These are phyloP conservation scores for Wallacemonas sp. DNA, from an alignment of 208 protist genomes.

Conservation along the genomic window DNA sequence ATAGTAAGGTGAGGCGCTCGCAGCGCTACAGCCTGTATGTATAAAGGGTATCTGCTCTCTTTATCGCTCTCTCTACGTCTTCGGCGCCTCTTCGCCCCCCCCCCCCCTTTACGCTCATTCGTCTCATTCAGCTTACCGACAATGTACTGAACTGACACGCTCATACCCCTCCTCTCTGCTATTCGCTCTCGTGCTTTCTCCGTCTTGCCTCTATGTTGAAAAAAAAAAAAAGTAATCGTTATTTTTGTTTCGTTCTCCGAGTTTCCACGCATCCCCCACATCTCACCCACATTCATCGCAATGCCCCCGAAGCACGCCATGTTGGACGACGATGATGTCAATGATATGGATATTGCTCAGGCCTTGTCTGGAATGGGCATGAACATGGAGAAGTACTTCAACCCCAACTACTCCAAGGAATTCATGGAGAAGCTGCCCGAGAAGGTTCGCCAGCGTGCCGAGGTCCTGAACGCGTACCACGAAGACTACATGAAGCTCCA, in stretches of 20 bases:
- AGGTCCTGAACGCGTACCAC: slow-evolving; percentile 75
- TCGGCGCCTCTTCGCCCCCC: too few species aligned
- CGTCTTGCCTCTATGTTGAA: too few species aligned
- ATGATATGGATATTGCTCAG: slow-evolving; percentile 34
- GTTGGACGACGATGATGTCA: slow-evolving; percentile 41
- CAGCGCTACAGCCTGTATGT: too few species aligned
- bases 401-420: slow-evolving; percentile 73
- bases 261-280: neutral
- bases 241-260: neutral
- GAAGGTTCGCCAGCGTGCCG: slow-evolving; percentile 75
- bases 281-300: slow-evolving; percentile 11
- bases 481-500: slow-evolving; percentile 61
- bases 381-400: slow-evolving; percentile 65
- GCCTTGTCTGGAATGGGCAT: slow-evolving; percentile 9
- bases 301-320: slow-evolving; percentile 53
- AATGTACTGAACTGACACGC: too few species aligned
- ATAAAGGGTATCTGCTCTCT: too few species aligned
- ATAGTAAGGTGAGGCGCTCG: too few species aligned
- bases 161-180: too few species aligned
- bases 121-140: too few species aligned
- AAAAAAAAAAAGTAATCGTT: too few species aligned
- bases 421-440: slow-evolving; percentile 83
- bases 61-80: too few species aligned
- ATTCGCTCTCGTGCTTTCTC: too few species aligned
- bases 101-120: too few species aligned